Evolutionary conservation across 768 basidiomycete genomes (phyloP), one percentile per base, ranked within the genome.

Genomic region (Lanmaoa rubissima): DNA sequence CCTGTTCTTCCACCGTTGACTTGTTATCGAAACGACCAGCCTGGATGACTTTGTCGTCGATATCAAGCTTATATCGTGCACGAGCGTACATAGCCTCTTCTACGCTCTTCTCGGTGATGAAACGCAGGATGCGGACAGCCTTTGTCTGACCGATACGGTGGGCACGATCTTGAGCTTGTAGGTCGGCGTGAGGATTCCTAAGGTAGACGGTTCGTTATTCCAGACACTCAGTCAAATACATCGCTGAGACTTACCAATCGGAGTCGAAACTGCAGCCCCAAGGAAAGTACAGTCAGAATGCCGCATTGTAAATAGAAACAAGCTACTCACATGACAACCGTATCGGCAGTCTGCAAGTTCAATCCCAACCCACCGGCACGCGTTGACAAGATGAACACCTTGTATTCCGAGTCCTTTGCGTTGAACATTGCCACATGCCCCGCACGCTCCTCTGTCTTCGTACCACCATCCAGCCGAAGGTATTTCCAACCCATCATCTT

Each of bases 81-180:
- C 94, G 85, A 44, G 92, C 90, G 59, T 98, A 90, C 84, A 98
- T 97, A 4, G 94, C 93, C 74, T 98, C 97, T 75, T 98, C 97
- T 24, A 99, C 94, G 60, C 94, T 96, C 78, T 94, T 94, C 73
- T 97, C 93, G 5, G 96, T 97, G 70, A 99, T 95, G 73, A 99
- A 92, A 59, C 96, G 87, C 61, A 98, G 79, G 61, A 99, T 98
- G 34, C 95, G 86, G 19, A 99, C 97, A 44, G 94, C 91, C 74
- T 95, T 96, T 57, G 97, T 99, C 70, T 99, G 97, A 57, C 97
- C 97, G 66, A 99, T 99, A 82, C 97, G 95, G 81, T 99, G 96
- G 12, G 92, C 93, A 80, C 95, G 93, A 84, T 99, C 96, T 73
- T 99, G 97, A 13, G 97, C 97, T 74, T 99, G 97, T 59, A 98